Conservation (phyloP, 2,329 filamentous ascomycete species). For the Paracoccidioides lutzii region DNA sequence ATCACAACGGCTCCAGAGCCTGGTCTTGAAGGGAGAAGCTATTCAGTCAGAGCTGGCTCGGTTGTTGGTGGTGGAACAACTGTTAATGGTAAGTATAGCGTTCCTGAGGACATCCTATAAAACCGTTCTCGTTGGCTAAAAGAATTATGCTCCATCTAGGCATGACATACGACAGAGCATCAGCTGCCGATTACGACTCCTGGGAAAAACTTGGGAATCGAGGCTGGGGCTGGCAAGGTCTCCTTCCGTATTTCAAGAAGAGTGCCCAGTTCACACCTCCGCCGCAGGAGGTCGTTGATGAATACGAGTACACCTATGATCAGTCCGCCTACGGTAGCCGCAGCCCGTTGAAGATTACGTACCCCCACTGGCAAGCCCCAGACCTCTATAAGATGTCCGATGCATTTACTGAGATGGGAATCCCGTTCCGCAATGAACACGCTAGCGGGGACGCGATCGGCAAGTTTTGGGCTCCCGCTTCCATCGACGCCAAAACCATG, state of each 20-base stretch:
- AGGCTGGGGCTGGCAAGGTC: slow-evolving; percentile 29
- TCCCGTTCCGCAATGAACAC: not conserved
- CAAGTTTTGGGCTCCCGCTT: slow-evolving; percentile 2
- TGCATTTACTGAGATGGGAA: slow-evolving; percentile 6
- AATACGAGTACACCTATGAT: slow-evolving; percentile 30
- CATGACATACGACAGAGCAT: slow-evolving; percentile 11
- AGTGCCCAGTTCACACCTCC: slow-evolving; percentile 31
- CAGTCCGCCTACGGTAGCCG: slow-evolving; percentile 28
- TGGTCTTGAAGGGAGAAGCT: slow-evolving; percentile 16
- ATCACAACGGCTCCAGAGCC: slow-evolving; percentile 21
- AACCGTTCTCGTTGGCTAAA: not conserved
- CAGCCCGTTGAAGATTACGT: slow-evolving; percentile 38
- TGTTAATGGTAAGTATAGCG: slow-evolving; percentile 25
- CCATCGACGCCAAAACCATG: slow-evolving; percentile 6
- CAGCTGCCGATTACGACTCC: slow-evolving; percentile 26
- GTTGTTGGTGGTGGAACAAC: slow-evolving; percentile 30
- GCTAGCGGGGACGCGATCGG: slow-evolving; percentile 3
- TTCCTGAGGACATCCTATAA: not conserved
- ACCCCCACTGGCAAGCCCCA: slow-evolving; percentile 23
- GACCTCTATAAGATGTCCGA: slow-evolving; percentile 7
- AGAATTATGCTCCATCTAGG: not conserved
- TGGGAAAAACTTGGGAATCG: slow-evolving; percentile 32
- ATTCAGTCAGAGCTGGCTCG: slow-evolving; percentile 19
- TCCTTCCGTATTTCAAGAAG: slow-evolving; percentile 38
- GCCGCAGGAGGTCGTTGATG: slow-evolving; percentile 19